Base-by-base conservation (phyloP, 192 early-diverging fungal species). In the Lobosporangium transversale region DNA sequence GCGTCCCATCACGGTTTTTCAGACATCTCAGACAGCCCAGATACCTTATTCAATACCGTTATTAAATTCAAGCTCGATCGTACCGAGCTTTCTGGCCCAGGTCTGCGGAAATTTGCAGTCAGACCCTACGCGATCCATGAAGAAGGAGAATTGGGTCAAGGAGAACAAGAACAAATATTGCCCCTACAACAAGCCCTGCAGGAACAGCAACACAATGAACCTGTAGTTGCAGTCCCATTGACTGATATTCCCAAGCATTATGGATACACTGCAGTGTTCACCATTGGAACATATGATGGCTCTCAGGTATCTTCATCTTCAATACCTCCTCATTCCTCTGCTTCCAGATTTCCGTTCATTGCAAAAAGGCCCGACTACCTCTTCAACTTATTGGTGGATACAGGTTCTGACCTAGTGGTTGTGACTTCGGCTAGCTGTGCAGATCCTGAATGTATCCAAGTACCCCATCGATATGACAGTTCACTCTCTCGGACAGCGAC, bases 351-450 rank as follows among this genome's bases (percentile, higher is more conserved):
- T n/a, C n/a, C n/a, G n/a, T n/a, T n/a, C n/a, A n/a, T n/a, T n/a
- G n/a, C n/a, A n/a, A n/a, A n/a, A n/a, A n/a, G n/a, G n/a, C n/a
- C n/a, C n/a, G n/a, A 29, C 17, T 53, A 30, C 8, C 18, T 64
- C 1, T 67, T 76, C 54, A 49, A 76, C n/a, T 42, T 76, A 30
- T 40, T 76, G 1, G 21, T 76, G 11, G 73, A 76, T 40, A 76
- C 73, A 0, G 73, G 73, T 9, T 76, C 73, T 1, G 73, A 67
- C 29, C 44, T 76, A 29, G 31, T 61, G 4, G 73, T 67, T 1
- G 64, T 76, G 14, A 67, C 59, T 12, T 76, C 73, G 4, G 35
- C 44, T 0, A 0, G 32, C 8, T 55, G 58, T 42, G 45, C 31
- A 1, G 52, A 59, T 9, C 64, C 58, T 0, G 73, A 76, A 44